These are phyloP conservation scores for Elsinoe perseae DNA, from an alignment of 2,329 filamentous ascomycete species.

Conservation along the genomic window DNA sequence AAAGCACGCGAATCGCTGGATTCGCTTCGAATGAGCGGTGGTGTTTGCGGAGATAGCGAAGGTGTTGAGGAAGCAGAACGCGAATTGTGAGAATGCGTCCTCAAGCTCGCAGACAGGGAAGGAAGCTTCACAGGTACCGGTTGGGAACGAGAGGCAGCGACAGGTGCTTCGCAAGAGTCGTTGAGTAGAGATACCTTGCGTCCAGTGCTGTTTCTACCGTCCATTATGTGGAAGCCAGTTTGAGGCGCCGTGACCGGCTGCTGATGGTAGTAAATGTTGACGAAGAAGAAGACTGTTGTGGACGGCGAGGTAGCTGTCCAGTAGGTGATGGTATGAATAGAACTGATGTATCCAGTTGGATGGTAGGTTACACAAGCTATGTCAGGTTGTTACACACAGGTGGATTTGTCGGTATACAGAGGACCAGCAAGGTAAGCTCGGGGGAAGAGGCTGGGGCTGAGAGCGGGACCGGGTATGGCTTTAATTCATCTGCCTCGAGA, in stretches of 20 bases:
- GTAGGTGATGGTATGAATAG: neutral
- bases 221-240: constrained; percentile 36
- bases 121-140: constrained; percentile 22
- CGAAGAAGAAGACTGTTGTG: neutral
- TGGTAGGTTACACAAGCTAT: neutral
- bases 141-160: constrained; percentile 22
- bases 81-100: constrained; percentile 30
- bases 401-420: neutral
- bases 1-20: constrained; percentile 39
- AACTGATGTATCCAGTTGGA: neutral
- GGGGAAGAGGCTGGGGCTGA: neutral
- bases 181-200: constrained; percentile 45
- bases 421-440: constrained; percentile 4
- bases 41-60: constrained; percentile 40
- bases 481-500: neutral
- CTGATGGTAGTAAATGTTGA: neutral
- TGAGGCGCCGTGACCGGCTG: constrained; percentile 15
- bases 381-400: neutral
- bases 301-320: neutral
- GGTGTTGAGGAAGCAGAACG: constrained; percentile 41
- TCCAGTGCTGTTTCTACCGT: constrained; percentile 45
- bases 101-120: constrained; percentile 24
- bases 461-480: constrained; percentile 14
- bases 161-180: constrained; percentile 30
- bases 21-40: constrained; percentile 39